A percentile compares a stretch with the other conserved stretches of the same genome.
Evolutionary conservation across 2,329 filamentous ascomycete species (phyloP).

Genomic region (Xylariaceae sp.): DNA sequence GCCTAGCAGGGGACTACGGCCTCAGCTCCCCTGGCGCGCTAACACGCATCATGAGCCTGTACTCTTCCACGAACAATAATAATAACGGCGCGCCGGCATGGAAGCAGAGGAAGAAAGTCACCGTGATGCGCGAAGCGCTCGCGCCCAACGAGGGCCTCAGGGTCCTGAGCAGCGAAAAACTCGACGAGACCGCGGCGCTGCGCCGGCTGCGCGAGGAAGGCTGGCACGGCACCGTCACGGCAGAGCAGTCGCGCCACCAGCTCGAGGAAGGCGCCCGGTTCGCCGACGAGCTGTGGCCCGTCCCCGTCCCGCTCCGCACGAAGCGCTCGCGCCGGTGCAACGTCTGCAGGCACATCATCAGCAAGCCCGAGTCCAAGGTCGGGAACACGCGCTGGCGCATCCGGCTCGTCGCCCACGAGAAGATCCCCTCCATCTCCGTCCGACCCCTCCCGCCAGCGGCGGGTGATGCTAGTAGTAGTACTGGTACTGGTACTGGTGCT

Average conservation of each 20-base stretch:
- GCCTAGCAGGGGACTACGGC: slow-evolving; percentile 47
- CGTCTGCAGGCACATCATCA: slow-evolving; percentile 88
- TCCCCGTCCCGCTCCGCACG: slow-evolving; percentile 77
- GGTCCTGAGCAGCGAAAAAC: slow-evolving; percentile 37
- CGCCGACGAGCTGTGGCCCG: slow-evolving; percentile 68
- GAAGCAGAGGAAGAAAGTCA: slow-evolving; percentile 60
- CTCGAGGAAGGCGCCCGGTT: slow-evolving; percentile 54
- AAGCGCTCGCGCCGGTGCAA: slow-evolving; percentile 93
- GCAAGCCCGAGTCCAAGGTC: slow-evolving; percentile 88
- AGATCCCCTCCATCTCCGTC: slow-evolving; percentile 78
- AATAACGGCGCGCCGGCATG: slow-evolving; percentile 44
- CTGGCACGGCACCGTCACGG: slow-evolving; percentile 57
- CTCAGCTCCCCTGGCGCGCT: slow-evolving; percentile 74
- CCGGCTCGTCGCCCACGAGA: slow-evolving; percentile 78
- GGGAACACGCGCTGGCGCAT: slow-evolving; percentile 88
- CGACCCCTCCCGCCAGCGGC: slow-evolving; percentile 44
- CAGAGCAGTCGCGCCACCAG: slow-evolving; percentile 45
- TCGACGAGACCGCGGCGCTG: slow-evolving; percentile 59
- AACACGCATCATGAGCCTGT: slow-evolving; percentile 85
- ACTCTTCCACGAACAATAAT: slow-evolving; percentile 60
- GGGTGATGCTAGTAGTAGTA: neutral
- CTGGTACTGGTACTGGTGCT: neutral
- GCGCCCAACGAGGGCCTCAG: slow-evolving; percentile 66
- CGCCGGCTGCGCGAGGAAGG: slow-evolving; percentile 52
- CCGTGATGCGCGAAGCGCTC: slow-evolving; percentile 75